A percentile compares a stretch with the other conserved stretches of the same genome.
These are phyloP conservation scores for Pleurotus djamor DNA, from an alignment of 768 basidiomycete species.

Conservation along the genomic window DNA sequence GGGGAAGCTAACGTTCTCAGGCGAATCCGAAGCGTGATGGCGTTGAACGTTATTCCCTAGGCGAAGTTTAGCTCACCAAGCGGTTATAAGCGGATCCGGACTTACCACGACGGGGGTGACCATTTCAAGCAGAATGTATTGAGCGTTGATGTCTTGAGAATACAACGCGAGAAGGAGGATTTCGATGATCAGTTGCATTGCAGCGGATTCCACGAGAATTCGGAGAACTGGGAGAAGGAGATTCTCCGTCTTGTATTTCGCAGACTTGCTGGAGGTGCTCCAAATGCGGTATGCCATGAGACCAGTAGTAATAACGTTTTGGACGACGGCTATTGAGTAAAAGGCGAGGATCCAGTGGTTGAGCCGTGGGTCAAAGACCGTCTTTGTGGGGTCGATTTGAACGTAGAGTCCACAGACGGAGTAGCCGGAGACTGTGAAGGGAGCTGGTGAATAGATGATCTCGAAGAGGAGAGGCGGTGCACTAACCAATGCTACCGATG, in stretches of 20 bases:
- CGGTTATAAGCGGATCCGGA: not conserved
- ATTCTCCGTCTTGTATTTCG: constrained; percentile 7
- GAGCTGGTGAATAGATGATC: not conserved
- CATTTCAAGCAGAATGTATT: constrained; percentile 15
- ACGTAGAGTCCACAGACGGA: constrained; percentile 13
- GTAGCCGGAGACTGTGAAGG: constrained; percentile 13
- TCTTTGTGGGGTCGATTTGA: constrained; percentile 7
- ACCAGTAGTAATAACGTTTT: constrained; percentile 17
- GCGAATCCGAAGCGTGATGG: not conserved
- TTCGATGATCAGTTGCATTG: constrained; percentile 15
- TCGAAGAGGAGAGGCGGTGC: not conserved
- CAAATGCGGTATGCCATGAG: constrained; percentile 19
- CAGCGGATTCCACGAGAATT: constrained; percentile 16
- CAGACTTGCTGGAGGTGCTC: constrained; percentile 8
- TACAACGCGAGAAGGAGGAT: constrained; percentile 16
- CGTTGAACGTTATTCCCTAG: not conserved
- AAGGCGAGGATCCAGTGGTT: constrained; percentile 15
- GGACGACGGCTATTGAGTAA: constrained; percentile 14
- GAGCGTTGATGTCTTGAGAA: constrained; percentile 13
- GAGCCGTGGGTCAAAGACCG: constrained; percentile 13
- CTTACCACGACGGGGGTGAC: constrained; percentile 13
- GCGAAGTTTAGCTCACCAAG: not conserved
- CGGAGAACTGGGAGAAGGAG: constrained; percentile 10
- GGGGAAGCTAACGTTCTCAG: not conserved
- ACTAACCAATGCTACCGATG: constrained; percentile 10